Evolutionary conservation across 192 early-diverging fungal genomes (phyloP), one percentile per base, ranked within the genome.

Genomic region (Podila epicladia): DNA sequence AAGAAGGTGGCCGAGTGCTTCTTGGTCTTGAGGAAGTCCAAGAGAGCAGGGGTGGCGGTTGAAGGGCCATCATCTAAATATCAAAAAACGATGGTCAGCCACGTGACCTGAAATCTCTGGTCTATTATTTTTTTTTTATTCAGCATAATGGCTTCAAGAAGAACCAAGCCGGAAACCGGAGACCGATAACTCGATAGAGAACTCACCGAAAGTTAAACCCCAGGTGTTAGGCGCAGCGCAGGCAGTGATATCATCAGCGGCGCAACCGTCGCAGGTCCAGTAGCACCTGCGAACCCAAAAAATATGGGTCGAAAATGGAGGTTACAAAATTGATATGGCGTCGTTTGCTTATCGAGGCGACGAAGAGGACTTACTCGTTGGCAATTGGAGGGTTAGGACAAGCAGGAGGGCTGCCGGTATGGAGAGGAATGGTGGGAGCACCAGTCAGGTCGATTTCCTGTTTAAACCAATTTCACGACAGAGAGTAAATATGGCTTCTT

Each of bases 1-100:
- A 91, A 92, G 86, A 92, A 86, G 51, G 90, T 87, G 4, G 89
- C 87, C 26, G 85, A 85, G 45, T 84, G 73, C 38, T 87, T 89
- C 26, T 87, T 55, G 15, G 70, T 60, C 59, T 78, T 69, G 38
- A 92, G 72, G 31, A 69, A 82, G 67, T 88, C 75, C 59, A 89
- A 85, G n/a, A 91, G 75, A 5, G 83, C 65, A 41, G 74, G 75
- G 51, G 83, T 83, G 26, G 87, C 86, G 19, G 67, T 71, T 35
- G 85, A 84, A 53, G 91, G 91, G 37, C 91, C 91, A 69, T 92
- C 91, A 83, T 92, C 41, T 45, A 45, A 9, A 3, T 0, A 3
- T 11, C 15, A 45, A 11, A 15, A 45, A 45, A 45, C 9, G 8
- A 11, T 12, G 0, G 12, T 41, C 9, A 41, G 12, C 12, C 38